These are phyloP conservation scores for Metschnikowia gruessii DNA, from an alignment of 805 yeast genomes.

Conservation along the genomic window DNA sequence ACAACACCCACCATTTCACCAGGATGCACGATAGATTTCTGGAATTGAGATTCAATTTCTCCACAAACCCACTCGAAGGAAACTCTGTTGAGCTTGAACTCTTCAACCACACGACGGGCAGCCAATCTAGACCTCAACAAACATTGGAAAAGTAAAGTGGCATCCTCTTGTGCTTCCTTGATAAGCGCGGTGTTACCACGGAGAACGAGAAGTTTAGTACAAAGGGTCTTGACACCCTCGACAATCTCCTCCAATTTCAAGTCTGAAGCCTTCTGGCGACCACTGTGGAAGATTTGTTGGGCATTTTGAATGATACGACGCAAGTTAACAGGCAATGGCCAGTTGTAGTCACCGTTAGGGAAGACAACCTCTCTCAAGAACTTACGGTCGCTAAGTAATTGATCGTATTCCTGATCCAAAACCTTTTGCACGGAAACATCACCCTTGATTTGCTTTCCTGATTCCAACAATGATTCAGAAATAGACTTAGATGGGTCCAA, in stretches of 20 bases:
- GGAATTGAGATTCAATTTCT: constrained; percentile 90
- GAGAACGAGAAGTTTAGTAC: constrained; percentile 66
- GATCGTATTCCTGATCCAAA: constrained; percentile 81
- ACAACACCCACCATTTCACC: constrained; percentile 99
- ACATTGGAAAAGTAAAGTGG: constrained; percentile 86
- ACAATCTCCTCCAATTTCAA: constrained; percentile 81
- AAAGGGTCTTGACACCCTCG: constrained; percentile 62
- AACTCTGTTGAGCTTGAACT: constrained; percentile 74
- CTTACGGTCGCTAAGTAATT: constrained; percentile 70
- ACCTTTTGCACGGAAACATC: constrained; percentile 77
- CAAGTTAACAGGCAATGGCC: constrained; percentile 97
- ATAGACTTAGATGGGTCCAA: constrained; percentile 62
- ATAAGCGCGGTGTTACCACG: constrained; percentile 77
- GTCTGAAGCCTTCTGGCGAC: constrained; percentile 86
- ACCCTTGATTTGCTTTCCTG: constrained; percentile 88
- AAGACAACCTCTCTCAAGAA: constrained; percentile 79
- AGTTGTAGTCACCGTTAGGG: constrained; percentile 88
- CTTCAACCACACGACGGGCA: constrained; percentile 86
- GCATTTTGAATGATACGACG: constrained; percentile 97
- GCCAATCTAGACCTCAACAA: constrained; percentile 90
- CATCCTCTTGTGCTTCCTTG: constrained; percentile 87
- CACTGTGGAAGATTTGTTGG: constrained; percentile 94
- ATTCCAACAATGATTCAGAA: constrained; percentile 73
- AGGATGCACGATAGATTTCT: constrained; percentile 87
- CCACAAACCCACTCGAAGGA: constrained; percentile 97